A percentile compares a stretch with the other conserved stretches of the same genome.
phyloP scores from a whole-genome alignment of 2,329 filamentous ascomycete genomes.

The Exophiala bonariae region DNA sequence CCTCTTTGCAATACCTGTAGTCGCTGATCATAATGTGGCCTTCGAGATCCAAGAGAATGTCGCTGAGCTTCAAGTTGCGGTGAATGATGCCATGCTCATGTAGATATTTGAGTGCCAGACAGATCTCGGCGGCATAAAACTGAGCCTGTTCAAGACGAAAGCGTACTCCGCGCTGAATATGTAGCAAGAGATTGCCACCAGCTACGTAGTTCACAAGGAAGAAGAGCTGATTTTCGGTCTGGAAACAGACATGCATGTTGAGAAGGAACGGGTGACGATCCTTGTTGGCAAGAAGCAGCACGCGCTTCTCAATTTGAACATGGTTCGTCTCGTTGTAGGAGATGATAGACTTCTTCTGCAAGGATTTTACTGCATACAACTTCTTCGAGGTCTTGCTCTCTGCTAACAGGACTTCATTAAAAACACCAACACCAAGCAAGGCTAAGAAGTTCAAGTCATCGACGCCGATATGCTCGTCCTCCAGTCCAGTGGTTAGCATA shows the following conservation, averaged over 20 bases:
- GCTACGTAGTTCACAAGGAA: slow-evolving; percentile 99
- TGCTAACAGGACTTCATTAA: slow-evolving; percentile 99
- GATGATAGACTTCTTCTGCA: slow-evolving; percentile 99
- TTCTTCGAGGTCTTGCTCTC: slow-evolving; percentile 92
- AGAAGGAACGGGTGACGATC: slow-evolving; percentile 95
- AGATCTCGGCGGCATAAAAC: slow-evolving; percentile 98
- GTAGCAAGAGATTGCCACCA: slow-evolving; percentile 97
- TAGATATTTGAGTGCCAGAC: slow-evolving; percentile 98
- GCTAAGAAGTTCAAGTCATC: slow-evolving; percentile 99
- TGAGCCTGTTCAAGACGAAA: slow-evolving; percentile 92
- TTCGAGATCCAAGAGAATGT: slow-evolving; percentile 91
- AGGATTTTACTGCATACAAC: slow-evolving; percentile 95
- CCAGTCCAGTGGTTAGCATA: too few relatives aligned
- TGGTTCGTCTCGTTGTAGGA: slow-evolving; percentile 99
- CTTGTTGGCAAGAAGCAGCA: slow-evolving; percentile 95
- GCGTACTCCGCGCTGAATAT: slow-evolving; percentile 96
- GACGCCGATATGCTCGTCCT: slow-evolving; percentile 83
- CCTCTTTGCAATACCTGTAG: slow-evolving; percentile 98
- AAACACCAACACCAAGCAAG: slow-evolving; percentile 97
- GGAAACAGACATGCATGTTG: slow-evolving; percentile 95
- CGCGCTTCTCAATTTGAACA: slow-evolving; percentile 93
- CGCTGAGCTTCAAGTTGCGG: slow-evolving; percentile 75
- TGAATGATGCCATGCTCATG: slow-evolving; percentile 99
- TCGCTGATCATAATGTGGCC: slow-evolving; percentile 98
- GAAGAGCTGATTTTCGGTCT: slow-evolving; percentile 96